Evolutionary conservation across 1,284 basidiomycete genomes (phyloP).

Genomic region (Vanrija humicola): DNA sequence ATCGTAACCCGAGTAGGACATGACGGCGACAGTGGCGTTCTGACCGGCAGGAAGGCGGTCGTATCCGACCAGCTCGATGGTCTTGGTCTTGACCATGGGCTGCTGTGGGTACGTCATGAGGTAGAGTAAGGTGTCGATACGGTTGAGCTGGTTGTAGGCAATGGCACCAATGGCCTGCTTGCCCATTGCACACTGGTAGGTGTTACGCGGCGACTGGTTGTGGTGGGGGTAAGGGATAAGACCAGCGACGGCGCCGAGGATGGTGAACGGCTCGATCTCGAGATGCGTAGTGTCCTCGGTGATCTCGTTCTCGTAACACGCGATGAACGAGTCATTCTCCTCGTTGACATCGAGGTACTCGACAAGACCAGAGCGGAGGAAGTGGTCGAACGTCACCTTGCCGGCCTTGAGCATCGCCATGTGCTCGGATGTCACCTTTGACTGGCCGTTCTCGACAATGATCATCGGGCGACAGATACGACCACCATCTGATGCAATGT

Average conservation of each 20-base stretch:
- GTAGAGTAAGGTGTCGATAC: slow-evolving; percentile 98
- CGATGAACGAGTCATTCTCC: slow-evolving; percentile 97
- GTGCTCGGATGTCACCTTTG: slow-evolving; percentile 77
- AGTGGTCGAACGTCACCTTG: slow-evolving; percentile 85
- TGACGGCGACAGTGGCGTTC: slow-evolving; percentile 97
- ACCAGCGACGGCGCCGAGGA: slow-evolving; percentile 95
- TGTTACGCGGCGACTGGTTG: slow-evolving; percentile 98
- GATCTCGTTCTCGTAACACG: slow-evolving; percentile 88
- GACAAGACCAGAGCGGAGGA: slow-evolving; percentile 89
- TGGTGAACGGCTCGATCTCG: slow-evolving; percentile 98
- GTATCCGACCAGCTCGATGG: slow-evolving; percentile 94
- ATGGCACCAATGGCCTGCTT: slow-evolving; percentile 99
- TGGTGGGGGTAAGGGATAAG: slow-evolving; percentile 99
- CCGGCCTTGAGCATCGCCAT: slow-evolving; percentile 78
- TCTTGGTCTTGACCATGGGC: slow-evolving; percentile 99
- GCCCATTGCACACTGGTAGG: slow-evolving; percentile 99
- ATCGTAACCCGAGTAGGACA: slow-evolving; percentile 99
- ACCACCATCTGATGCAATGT: slow-evolving; percentile 96
- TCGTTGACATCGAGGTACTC: slow-evolving; percentile 99
- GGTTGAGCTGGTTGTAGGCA: slow-evolving; percentile 94
- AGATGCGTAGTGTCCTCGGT: slow-evolving; percentile 81
- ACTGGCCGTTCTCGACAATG: slow-evolving; percentile 81
- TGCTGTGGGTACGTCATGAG: slow-evolving; percentile 98
- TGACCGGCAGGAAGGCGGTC: slow-evolving; percentile 96
- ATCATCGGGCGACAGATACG: slow-evolving; percentile 98